Conservation (phyloP, 768 basidiomycete species). For the Fomitopsis serialis region DNA sequence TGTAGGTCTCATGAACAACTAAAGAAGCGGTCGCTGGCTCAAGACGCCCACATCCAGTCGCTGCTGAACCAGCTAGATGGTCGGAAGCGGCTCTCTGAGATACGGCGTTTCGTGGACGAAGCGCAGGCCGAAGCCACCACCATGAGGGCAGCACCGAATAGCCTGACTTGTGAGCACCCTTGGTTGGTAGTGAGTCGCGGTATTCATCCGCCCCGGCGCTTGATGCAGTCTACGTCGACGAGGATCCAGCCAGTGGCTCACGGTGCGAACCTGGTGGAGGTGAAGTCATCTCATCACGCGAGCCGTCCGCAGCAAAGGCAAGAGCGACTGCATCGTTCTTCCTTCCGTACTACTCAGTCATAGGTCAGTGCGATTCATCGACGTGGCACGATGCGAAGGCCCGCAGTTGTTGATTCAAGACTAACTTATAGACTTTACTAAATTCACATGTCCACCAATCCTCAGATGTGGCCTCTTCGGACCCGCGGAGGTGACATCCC, state of each 20-base stretch:
- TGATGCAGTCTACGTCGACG: not conserved
- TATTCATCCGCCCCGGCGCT: not conserved
- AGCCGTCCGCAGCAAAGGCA: not conserved
- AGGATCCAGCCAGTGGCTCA: not conserved
- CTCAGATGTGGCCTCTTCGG: not conserved
- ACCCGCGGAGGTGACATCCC: not conserved
- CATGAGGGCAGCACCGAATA: constrained; percentile 6
- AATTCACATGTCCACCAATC: not conserved
- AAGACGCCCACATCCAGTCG: constrained; percentile 8
- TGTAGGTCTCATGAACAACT: constrained; percentile 50
- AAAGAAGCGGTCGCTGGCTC: constrained; percentile 34
- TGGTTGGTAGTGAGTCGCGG: too few relatives aligned
- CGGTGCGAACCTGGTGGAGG: not conserved
- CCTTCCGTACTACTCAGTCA: not conserved
- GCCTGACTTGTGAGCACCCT: not conserved
- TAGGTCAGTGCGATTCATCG: not conserved
- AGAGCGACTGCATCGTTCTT: not conserved
- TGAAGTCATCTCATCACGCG: not conserved
- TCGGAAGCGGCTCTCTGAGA: constrained; percentile 4
- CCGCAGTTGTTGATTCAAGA: too few relatives aligned
- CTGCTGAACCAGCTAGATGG: constrained; percentile 7
- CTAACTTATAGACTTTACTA: not conserved
- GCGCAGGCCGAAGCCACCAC: not conserved
- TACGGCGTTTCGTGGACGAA: constrained; percentile 13
- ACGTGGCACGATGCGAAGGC: too few relatives aligned